Evolutionary conservation across 345 rosid genomes (phyloP).

Genomic region (Luvunga scandens): DNA sequence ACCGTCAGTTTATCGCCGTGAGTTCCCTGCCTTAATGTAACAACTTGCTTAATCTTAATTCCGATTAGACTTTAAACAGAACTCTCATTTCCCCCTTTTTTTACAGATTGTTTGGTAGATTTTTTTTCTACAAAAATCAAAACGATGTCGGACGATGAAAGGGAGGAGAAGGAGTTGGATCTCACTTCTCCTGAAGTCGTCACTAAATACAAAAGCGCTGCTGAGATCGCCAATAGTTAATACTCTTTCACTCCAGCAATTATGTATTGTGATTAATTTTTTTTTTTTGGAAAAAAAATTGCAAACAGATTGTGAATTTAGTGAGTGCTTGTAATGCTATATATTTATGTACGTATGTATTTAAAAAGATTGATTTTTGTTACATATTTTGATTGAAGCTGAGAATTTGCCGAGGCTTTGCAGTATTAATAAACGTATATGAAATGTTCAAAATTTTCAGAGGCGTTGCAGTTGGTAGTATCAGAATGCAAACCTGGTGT

Average conservation of each 20-base stretch:
- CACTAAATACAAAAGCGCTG: constrained; percentile 94
- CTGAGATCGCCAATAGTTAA: constrained; percentile 92
- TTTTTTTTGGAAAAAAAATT: not conserved
- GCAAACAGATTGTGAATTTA: not conserved
- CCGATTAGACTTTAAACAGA: not conserved
- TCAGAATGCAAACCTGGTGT: constrained; percentile 77
- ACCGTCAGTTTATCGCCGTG: not conserved
- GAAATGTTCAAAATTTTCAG: constrained; percentile 33
- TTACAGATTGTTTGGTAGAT: not conserved
- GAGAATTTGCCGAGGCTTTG: constrained; percentile 63
- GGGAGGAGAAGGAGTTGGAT: constrained; percentile 98
- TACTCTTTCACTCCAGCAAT: not conserved
- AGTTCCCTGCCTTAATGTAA: not conserved
- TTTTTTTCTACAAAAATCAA: constrained; percentile 11
- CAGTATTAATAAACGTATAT: constrained; percentile 23
- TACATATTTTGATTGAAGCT: not conserved
- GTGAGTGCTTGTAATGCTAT: not conserved
- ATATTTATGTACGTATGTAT: not conserved
- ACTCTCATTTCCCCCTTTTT: not conserved
- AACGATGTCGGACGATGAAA: constrained; percentile 96
- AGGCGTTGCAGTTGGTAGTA: constrained; percentile 78
- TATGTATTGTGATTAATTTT: not conserved
- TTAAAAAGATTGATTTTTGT: not conserved
- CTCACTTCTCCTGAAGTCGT: constrained; percentile 89
- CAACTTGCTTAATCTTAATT: not conserved